phyloP scores from a whole-genome alignment of 768 basidiomycete species.

The Xanthoconium stramineum region DNA sequence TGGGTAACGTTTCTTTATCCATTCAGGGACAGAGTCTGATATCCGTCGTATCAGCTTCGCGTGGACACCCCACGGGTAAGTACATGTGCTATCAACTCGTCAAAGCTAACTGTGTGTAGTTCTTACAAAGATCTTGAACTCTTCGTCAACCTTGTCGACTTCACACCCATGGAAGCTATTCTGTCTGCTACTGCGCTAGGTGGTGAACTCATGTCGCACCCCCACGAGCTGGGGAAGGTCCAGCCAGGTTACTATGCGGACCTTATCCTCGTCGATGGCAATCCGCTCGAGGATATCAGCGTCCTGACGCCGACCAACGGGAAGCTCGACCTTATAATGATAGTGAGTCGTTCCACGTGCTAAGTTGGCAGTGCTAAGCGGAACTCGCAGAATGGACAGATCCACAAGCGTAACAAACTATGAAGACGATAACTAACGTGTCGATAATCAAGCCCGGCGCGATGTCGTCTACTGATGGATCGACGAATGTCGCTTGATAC shows the following conservation, averaged over 20 bases:
- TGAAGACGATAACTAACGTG: background rate
- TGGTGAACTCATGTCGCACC: slow-evolving; percentile 35
- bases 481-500: background rate
- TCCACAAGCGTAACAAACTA: slow-evolving; percentile 16
- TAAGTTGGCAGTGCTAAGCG: background rate
- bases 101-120: slow-evolving; percentile 12
- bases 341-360: slow-evolving; percentile 21
- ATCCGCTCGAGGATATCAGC: slow-evolving; percentile 35
- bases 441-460: background rate
- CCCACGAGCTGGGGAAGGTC: slow-evolving; percentile 36
- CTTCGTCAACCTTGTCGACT: slow-evolving; percentile 35
- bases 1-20: slow-evolving; percentile 20
- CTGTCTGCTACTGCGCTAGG: slow-evolving; percentile 34
- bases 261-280: slow-evolving; percentile 34
- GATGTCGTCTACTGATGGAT: background rate
- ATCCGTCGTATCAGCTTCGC: slow-evolving; percentile 16
- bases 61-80: slow-evolving; percentile 34
- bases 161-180: slow-evolving; percentile 37
- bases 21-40: background rate
- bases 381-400: slow-evolving; percentile 22
- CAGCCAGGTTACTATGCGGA: slow-evolving; percentile 37
- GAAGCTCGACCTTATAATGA: slow-evolving; percentile 35
- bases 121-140: slow-evolving; percentile 37
- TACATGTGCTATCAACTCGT: background rate
- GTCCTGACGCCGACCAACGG: slow-evolving; percentile 29